phyloP scores from a whole-genome alignment of 176 grass and related monocot species.

The Microstegium vimineum region DNA sequence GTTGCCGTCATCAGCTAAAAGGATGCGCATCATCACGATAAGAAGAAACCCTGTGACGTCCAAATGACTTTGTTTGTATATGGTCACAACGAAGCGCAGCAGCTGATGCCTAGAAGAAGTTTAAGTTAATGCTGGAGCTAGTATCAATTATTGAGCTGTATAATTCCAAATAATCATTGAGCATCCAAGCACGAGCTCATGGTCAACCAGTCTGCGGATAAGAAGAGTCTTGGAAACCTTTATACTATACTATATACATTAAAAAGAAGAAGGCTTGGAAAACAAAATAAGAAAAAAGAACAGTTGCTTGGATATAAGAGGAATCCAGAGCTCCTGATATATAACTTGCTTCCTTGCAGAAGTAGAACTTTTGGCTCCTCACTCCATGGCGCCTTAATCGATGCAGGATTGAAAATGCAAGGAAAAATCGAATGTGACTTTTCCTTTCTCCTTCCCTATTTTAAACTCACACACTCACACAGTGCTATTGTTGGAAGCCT shows the following conservation, averaged over 20 bases:
- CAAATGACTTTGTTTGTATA: background rate
- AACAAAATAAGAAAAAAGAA: background rate
- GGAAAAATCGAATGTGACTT: background rate
- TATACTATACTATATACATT: background rate
- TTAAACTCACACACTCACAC: background rate
- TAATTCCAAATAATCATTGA: slow-evolving; percentile 30
- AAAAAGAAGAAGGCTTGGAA: background rate
- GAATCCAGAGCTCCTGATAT: slow-evolving; percentile 2
- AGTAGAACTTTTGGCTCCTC: background rate
- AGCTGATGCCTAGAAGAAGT: background rate
- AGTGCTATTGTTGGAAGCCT: background rate
- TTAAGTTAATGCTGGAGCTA: slow-evolving; percentile 18
- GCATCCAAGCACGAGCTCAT: background rate
- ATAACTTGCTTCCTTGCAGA: slow-evolving; percentile 4
- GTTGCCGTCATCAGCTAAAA: slow-evolving; percentile 28
- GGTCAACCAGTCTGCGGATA: slow-evolving; percentile 22
- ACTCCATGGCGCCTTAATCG: slow-evolving; percentile 18
- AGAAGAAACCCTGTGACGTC: background rate
- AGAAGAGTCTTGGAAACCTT: background rate
- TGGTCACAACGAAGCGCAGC: slow-evolving; percentile 4
- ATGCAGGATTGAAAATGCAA: slow-evolving; percentile 3
- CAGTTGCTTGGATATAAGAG: background rate
- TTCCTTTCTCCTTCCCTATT: background rate
- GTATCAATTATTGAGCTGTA: slow-evolving; percentile 26
- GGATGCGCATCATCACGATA: slow-evolving; percentile 7